Evolutionary conservation across 352 stramenopile genomes (phyloP), one percentile per base, ranked within the genome.

Genomic region (Globisporangium viniferum): DNA sequence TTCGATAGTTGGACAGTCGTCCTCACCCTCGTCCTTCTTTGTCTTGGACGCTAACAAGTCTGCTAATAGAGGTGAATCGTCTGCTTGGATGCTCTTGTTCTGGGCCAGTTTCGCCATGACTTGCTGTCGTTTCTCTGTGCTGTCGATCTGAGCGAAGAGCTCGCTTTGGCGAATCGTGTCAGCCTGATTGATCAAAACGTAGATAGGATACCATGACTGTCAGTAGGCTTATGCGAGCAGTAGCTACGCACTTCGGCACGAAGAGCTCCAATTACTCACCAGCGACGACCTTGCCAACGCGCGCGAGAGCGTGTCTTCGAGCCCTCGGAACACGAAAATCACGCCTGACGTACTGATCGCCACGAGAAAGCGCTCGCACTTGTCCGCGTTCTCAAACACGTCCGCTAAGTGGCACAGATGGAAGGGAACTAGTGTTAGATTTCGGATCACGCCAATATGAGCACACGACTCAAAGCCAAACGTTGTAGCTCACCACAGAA

Each of bases 261-360:
- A 49, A 22, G 9, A 4, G 36, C 14, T 15, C 39, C 31, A 29
- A 15, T 44, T 18, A 49, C 67, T 56, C 72, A 91, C 85, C 67
- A 91, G 72, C 59, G 80, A 74, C 5, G 74, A 71, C 22, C 64
- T 62, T 6, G 78, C 66, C 14, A 93, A 33, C 2, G 77, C 79
- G n/a, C 77, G 76, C 36, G 71, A 64, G 0, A 93, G 69, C 2
- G 78, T 88, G 31, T 77, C 63, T 14, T 76, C 55, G 5, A 93
- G 57, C 27, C 77, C 76, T 12, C 77, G 74, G 58, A 86, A 93
- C 24, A 92, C 74, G 29, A 88, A 86, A 76, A 92, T 67, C 15
- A 76, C 72, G 5, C 86, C 86, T 9, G 80, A 89, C 9, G 86
- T 92, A 63, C 81, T 91, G 63, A 94, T 81, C 2, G 68, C 72